Evolutionary conservation across 495 filamentous ascomycete species (phyloP), one percentile per base, ranked within the genome.

Genomic region (Podospora fimiseda): DNA sequence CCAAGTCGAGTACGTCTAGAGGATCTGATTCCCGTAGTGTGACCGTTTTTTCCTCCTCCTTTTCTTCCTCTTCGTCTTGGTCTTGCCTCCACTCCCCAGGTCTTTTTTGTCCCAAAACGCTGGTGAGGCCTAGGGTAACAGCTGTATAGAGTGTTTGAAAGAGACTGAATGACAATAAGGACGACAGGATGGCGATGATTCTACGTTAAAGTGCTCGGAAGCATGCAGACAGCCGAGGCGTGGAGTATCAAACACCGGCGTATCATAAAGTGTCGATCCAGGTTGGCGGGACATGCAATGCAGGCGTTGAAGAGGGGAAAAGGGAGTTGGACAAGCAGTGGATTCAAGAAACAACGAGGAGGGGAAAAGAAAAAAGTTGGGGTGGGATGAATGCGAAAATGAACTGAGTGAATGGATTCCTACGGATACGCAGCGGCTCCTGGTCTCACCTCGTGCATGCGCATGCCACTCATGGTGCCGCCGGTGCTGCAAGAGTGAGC

Each of bases 191-290:
- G 7, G 14, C 15, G 42, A 14, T 44, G 18, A 5, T 9, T 27
- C 22, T 47, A 27, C 44, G 33, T 47, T 16, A 47, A 33, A 22
- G 20, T 15, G 9, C 14, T n/a, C 9, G 9, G 14, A 18, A 16
- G 14, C 44, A 47, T 47, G 44, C 44, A 16, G 21, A 47, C 43
- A 23, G 20, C 43, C 43, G 43, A 23, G n/a, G 44, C 22, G 44
- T 7, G 24, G 23, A n/a, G 44, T 33, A 47, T 47, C 24, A 47
- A 24, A 44, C 42, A 47, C n/a, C n/a, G n/a, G n/a, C n/a, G n/a
- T n/a, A n/a, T 30, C 14, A 15, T 47, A 15, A 15, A 27, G n/a
- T n/a, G n/a, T 9, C n/a, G 22, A 22, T 19, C 19, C 7, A 44
- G 27, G 27, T 33, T 33, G 27, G 5, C 27, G 27, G 27, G 11